These are phyloP conservation scores for Podila minutissima DNA, from an alignment of 192 early-diverging fungal species.

Conservation along the genomic window DNA sequence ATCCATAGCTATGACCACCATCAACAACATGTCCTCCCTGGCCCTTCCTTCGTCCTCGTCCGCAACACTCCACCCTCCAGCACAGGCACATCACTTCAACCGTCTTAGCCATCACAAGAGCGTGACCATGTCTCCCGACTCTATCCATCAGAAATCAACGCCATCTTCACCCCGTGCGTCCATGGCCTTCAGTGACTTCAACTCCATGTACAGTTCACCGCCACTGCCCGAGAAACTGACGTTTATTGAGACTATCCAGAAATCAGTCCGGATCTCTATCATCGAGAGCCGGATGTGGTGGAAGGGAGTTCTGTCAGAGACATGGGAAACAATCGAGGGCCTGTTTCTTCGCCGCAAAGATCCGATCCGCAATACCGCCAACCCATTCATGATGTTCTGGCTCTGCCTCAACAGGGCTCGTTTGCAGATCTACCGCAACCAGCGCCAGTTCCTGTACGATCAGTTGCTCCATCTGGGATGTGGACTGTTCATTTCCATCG, in stretches of 20 bases:
- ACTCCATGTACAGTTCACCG: slow-evolving; percentile 23
- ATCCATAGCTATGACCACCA: slow-evolving; percentile 27
- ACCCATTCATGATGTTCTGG: slow-evolving; percentile 56
- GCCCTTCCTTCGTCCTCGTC: neutral
- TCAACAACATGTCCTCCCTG: slow-evolving; percentile 1
- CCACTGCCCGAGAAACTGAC: slow-evolving; percentile 30
- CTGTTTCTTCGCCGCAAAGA: slow-evolving; percentile 32
- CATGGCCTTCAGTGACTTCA: slow-evolving; percentile 29
- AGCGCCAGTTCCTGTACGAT: slow-evolving; percentile 58
- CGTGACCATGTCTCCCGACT: slow-evolving; percentile 19
- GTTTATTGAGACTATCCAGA: slow-evolving; percentile 14
- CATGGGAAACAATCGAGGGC: slow-evolving; percentile 24
- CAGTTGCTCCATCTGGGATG: slow-evolving; percentile 63
- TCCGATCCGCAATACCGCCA: slow-evolving; percentile 60
- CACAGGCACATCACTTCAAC: slow-evolving; percentile 1
- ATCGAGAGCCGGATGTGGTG: slow-evolving; percentile 52
- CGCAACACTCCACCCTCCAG: slow-evolving; percentile 18
- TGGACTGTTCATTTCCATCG: slow-evolving; percentile 63
- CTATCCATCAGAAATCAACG: neutral
- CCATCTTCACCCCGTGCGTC: slow-evolving; percentile 27
- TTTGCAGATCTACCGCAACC: slow-evolving; percentile 63
- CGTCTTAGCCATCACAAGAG: slow-evolving; percentile 17
- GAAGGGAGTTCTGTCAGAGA: slow-evolving; percentile 36
- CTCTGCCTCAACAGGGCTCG: slow-evolving; percentile 54
- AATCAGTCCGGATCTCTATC: slow-evolving; percentile 27